phyloP scores from a whole-genome alignment of 352 stramenopile species.

The Globisporangium abappressorium region DNA sequence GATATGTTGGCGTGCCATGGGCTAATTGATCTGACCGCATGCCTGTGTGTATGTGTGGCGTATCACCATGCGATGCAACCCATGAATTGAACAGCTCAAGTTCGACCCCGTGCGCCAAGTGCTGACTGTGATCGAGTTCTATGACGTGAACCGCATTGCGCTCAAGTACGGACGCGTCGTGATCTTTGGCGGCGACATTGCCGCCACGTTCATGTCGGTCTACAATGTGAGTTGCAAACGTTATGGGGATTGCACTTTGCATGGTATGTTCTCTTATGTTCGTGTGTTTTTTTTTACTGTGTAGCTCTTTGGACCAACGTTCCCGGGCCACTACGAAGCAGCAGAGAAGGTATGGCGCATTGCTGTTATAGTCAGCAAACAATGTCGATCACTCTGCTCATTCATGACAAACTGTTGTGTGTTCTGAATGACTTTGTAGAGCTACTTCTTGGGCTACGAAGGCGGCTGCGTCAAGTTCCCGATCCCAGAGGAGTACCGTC shows the following conservation, averaged over 20 bases:
- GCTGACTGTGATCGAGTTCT: constrained; percentile 75
- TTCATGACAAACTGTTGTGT: neutral
- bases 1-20: neutral
- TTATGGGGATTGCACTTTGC: constrained; percentile 2
- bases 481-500: constrained; percentile 66
- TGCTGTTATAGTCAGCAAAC: neutral
- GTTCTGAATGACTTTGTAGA: constrained; percentile 25
- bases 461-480: constrained; percentile 74
- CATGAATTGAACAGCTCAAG: constrained; percentile 39
- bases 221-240: constrained; percentile 62
- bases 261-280: neutral
- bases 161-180: constrained; percentile 81
- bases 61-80: neutral
- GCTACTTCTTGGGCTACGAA: constrained; percentile 72
- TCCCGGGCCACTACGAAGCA: constrained; percentile 69
- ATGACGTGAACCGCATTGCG: constrained; percentile 70
- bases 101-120: constrained; percentile 69
- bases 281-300: neutral
- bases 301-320: constrained; percentile 84
- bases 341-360: constrained; percentile 40
- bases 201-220: constrained; percentile 84
- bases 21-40: neutral
- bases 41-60: neutral
- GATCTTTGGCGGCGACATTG: constrained; percentile 77
- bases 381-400: neutral